phyloP scores from a whole-genome alignment of 345 rosid species.

The Hibiscus trionum region DNA sequence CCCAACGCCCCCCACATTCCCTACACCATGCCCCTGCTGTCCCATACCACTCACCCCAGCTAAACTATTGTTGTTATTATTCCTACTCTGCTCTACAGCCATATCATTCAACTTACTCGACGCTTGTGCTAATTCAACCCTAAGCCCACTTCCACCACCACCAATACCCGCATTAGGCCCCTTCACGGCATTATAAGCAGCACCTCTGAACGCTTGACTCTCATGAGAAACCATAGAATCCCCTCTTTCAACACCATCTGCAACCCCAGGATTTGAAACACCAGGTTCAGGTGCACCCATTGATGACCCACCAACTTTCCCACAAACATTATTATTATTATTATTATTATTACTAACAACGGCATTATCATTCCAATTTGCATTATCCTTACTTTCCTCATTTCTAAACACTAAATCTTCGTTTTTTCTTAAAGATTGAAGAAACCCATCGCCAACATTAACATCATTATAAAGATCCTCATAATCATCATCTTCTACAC shows the following conservation, averaged over 20 bases:
- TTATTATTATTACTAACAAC: not conserved
- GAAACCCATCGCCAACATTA: slow-evolving; percentile 8
- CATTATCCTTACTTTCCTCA: not conserved
- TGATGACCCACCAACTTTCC: not conserved
- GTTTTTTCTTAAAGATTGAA: not conserved
- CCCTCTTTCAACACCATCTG: not conserved
- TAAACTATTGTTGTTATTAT: not conserved
- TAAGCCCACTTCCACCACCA: slow-evolving; percentile 1
- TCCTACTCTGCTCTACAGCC: not conserved
- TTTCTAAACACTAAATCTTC: slow-evolving; percentile 2
- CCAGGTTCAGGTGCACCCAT: not conserved
- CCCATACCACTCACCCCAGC: not conserved
- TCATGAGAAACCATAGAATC: slow-evolving; percentile 3
- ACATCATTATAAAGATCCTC: slow-evolving; percentile 9
- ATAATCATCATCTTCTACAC: slow-evolving; percentile 9
- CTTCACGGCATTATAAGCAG: not conserved
- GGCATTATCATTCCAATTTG: not conserved
- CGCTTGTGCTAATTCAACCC: not conserved
- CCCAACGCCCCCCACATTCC: not conserved
- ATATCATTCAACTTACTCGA: not conserved
- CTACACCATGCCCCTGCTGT: not conserved
- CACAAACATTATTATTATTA: not conserved
- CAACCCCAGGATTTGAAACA: slow-evolving; percentile 4
- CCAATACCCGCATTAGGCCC: not conserved
- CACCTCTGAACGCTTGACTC: slow-evolving; percentile 1